These are phyloP conservation scores for Xylaria acuta DNA, from an alignment of 495 filamentous ascomycete genomes.

Conservation along the genomic window DNA sequence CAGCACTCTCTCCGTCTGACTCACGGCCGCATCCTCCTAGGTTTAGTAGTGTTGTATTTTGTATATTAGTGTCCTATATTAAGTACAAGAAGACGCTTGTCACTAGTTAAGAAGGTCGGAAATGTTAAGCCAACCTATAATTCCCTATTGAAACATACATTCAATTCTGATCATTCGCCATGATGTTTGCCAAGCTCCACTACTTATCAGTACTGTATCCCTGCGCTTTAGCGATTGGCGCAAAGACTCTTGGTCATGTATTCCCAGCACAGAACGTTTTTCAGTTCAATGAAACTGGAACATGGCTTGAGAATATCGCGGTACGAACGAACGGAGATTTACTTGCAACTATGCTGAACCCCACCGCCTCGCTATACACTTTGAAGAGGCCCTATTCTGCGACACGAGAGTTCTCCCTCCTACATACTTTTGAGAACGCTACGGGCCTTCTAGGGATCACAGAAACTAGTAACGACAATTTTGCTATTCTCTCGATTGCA, in stretches of 20 bases:
- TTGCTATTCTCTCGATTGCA: conserved; percentile 45
- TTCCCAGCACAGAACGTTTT: conserved; percentile 30
- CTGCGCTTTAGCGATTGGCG: neutral
- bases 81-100: neutral
- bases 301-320: conserved; percentile 53
- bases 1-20: neutral
- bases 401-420: conserved; percentile 37
- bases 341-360: conserved; percentile 46
- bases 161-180: neutral
- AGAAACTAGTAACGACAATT: conserved; percentile 47
- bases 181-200: neutral
- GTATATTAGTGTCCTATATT: neutral
- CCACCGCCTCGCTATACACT: conserved; percentile 41
- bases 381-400: conserved; percentile 35
- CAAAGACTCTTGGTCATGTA: neutral
- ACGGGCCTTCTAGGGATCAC: conserved; percentile 47
- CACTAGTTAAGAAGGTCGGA: neutral
- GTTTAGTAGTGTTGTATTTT: neutral
- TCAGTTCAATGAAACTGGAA: conserved; percentile 32
- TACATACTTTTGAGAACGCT: conserved; percentile 47
- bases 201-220: neutral
- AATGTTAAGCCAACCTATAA: neutral
- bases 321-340: conserved; percentile 55
- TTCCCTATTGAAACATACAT: too few relatives aligned
- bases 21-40: neutral